phyloP scores from a whole-genome alignment of 179 eudicot genomes.

The Gypsophila paniculata region DNA sequence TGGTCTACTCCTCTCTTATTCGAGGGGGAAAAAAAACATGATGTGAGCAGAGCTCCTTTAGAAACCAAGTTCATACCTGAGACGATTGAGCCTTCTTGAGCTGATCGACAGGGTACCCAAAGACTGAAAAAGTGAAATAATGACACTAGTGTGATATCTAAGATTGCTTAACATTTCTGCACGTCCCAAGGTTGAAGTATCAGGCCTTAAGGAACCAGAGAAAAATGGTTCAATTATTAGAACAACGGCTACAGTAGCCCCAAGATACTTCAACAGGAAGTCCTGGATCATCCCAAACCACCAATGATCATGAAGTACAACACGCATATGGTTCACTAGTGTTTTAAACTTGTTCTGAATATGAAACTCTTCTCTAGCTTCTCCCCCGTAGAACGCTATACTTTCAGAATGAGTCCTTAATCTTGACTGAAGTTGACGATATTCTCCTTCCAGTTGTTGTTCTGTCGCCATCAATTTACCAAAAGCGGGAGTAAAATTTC shows the following conservation, averaged over 20 bases:
- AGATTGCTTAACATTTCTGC: constrained; percentile 99
- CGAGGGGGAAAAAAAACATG: neutral
- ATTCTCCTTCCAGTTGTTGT: constrained; percentile 97
- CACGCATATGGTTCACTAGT: constrained; percentile 74
- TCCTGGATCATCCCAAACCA: constrained; percentile 99
- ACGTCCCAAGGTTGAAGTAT: constrained; percentile 85
- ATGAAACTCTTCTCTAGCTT: constrained; percentile 82
- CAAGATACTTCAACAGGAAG: constrained; percentile 91
- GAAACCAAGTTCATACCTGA: constrained; percentile 49
- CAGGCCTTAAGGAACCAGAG: constrained; percentile 85
- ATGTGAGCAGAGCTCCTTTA: neutral
- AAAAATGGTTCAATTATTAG: constrained; percentile 95
- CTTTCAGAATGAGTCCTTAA: constrained; percentile 96
- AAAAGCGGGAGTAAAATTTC: constrained; percentile 92
- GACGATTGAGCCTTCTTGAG: constrained; percentile 91
- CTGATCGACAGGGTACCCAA: constrained; percentile 92
- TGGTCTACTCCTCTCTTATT: too few relatives aligned
- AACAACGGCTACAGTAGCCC: constrained; percentile 96
- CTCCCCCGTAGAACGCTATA: constrained; percentile 95
- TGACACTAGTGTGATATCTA: constrained; percentile 96
- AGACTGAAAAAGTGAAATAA: constrained; percentile 87
- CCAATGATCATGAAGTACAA: constrained; percentile 93
- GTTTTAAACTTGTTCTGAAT: constrained; percentile 77
- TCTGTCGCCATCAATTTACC: constrained; percentile 90
- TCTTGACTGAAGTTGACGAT: constrained; percentile 92